A percentile compares a stretch with the other conserved stretches of the same genome.
These are phyloP conservation scores for Botrytis sinoallii DNA, from an alignment of 2,329 filamentous ascomycete genomes.

Conservation along the genomic window DNA sequence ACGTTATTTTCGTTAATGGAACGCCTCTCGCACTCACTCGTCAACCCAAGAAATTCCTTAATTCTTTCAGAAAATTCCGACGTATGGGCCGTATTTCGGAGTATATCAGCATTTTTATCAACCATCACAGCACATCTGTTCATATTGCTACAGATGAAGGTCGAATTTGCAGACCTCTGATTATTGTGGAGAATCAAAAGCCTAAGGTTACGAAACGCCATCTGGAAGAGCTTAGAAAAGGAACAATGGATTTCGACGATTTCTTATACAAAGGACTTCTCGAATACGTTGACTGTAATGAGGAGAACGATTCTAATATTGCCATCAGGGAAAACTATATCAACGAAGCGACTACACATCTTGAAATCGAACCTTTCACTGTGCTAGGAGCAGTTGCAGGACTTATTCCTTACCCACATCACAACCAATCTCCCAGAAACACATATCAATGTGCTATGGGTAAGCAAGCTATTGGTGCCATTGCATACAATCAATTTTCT, in stretches of 20 bases:
- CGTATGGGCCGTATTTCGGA: slow-evolving; percentile 90
- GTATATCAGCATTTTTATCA: slow-evolving; percentile 95
- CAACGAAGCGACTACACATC: slow-evolving; percentile 78
- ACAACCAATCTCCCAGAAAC: slow-evolving; percentile 98
- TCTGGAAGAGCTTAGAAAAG: slow-evolving; percentile 75
- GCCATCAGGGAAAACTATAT: slow-evolving; percentile 86
- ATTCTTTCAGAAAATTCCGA: slow-evolving; percentile 80
- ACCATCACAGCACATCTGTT: slow-evolving; percentile 85
- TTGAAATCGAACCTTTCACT: slow-evolving; percentile 98
- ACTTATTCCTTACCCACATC: slow-evolving; percentile 94
- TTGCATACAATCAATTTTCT: slow-evolving; percentile 97
- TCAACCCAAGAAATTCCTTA: slow-evolving; percentile 81
- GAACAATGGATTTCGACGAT: slow-evolving; percentile 87
- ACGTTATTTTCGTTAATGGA: slow-evolving; percentile 92
- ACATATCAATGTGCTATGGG: slow-evolving; percentile 99
- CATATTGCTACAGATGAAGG: slow-evolving; percentile 97
- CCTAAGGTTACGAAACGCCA: slow-evolving; percentile 78
- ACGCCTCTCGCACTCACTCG: slow-evolving; percentile 86
- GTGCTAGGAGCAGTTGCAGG: slow-evolving; percentile 93
- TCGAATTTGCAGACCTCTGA: slow-evolving; percentile 90
- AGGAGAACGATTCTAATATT: slow-evolving; percentile 95
- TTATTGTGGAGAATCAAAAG: slow-evolving; percentile 85
- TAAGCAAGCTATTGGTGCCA: slow-evolving; percentile 98
- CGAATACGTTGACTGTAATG: slow-evolving; percentile 96
- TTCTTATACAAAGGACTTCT: slow-evolving; percentile 87